Evolutionary conservation across 176 grass and related monocot genomes (phyloP).

Genomic region (Bonia amplexicaulis): DNA sequence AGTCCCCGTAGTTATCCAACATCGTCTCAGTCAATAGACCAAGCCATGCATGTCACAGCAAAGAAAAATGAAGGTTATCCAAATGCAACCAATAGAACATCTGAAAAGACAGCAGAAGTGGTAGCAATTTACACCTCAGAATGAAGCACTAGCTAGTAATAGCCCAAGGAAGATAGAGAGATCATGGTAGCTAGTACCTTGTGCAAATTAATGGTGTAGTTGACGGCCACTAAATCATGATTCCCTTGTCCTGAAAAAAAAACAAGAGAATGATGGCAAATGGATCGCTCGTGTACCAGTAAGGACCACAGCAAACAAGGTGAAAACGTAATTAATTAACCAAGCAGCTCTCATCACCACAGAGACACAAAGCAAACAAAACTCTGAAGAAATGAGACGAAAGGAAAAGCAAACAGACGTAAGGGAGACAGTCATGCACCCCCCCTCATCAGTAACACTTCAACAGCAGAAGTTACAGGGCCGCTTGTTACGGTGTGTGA

Average conservation of each 20-base stretch:
- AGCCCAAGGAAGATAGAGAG: neutral
- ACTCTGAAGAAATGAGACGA: neutral
- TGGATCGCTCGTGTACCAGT: neutral
- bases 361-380: neutral
- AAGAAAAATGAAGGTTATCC: neutral
- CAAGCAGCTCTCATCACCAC: neutral
- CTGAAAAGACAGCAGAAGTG: neutral
- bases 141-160: neutral
- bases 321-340: neutral
- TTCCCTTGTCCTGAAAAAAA: neutral
- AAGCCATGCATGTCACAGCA: neutral
- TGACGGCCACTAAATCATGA: conserved; percentile 1
- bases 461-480: conserved; percentile 16
- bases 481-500: conserved; percentile 4
- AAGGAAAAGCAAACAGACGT: neutral
- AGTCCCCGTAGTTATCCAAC: neutral
- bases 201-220: neutral
- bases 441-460: conserved; percentile 4
- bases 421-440: neutral
- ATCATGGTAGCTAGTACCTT: conserved; percentile 4
- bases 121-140: neutral
- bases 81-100: neutral
- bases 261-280: neutral
- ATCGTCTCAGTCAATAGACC: neutral
- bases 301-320: conserved; percentile 18